A percentile compares a stretch with the other conserved stretches of the same genome.
Evolutionary conservation across 169 alveolate genomes (phyloP).

Genomic region (Plasmodium chabaudi): DNA sequence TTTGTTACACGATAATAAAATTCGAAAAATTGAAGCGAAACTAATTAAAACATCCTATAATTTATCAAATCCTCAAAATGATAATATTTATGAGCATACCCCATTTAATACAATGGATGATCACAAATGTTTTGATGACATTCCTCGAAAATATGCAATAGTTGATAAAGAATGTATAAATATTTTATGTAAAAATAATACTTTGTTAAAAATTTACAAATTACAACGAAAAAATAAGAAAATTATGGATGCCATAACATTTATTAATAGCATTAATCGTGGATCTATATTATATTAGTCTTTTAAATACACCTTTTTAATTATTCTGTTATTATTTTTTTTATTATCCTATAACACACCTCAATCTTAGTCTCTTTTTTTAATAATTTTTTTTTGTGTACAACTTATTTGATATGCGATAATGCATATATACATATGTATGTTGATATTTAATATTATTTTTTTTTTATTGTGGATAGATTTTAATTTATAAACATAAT

Average conservation of each 20-base stretch:
- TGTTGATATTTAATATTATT: no score
- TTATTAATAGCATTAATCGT: constrained; percentile 48
- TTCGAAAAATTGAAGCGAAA: constrained; percentile 30
- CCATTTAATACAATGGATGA: neutral
- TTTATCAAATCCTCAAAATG: neutral
- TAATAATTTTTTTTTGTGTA: no score
- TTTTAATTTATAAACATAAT: no score
- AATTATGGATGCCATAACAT: constrained; percentile 55
- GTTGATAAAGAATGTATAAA: constrained; percentile 29
- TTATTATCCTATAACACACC: neutral
- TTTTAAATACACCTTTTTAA: neutral
- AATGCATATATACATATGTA: no score
- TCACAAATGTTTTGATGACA: constrained; percentile 53
- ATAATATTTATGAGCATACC: neutral
- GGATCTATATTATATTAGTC: constrained; percentile 27
- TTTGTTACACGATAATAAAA: constrained; percentile 18
- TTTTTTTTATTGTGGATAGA: no score
- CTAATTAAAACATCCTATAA: constrained; percentile 46
- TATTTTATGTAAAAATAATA: constrained; percentile 46
- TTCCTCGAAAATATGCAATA: constrained; percentile 43
- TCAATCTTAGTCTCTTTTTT: no score
- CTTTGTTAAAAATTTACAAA: constrained; percentile 33
- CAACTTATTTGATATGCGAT: no score
- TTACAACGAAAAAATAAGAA: constrained; percentile 63
- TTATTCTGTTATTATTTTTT: constrained; percentile 6